phyloP scores from a whole-genome alignment of 75 land plant genomes.

The Isoetes taiwanensis region DNA sequence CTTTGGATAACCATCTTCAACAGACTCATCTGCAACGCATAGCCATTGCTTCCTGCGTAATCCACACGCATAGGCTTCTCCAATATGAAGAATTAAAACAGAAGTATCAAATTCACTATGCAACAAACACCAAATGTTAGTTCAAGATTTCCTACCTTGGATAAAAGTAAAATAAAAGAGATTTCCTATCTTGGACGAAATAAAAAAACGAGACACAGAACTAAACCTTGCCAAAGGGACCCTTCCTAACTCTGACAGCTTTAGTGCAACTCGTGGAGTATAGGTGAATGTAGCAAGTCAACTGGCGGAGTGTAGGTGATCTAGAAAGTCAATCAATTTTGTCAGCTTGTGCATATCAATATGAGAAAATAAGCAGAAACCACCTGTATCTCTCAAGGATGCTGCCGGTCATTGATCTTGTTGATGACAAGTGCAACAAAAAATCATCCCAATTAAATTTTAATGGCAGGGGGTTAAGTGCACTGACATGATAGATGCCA shows the following conservation, averaged over 20 bases:
- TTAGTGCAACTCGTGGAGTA: slow-evolving; percentile 35
- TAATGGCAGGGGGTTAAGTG: slow-evolving; percentile 25
- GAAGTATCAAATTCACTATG: slow-evolving; percentile 71
- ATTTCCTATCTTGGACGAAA: too few relatives aligned
- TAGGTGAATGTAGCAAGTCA: too few relatives aligned
- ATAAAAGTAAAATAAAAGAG: too few relatives aligned
- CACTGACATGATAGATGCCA: slow-evolving; percentile 33
- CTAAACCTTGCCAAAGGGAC: slow-evolving; percentile 47
- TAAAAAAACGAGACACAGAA: too few relatives aligned
- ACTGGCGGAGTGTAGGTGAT: too few relatives aligned
- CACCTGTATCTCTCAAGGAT: slow-evolving; percentile 11
- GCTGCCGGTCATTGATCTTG: slow-evolving; percentile 30
- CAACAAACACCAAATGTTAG: too few relatives aligned
- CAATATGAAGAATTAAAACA: slow-evolving; percentile 47
- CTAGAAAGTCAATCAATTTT: slow-evolving; percentile 10
- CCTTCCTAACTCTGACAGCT: slow-evolving; percentile 37
- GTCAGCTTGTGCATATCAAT: neutral
- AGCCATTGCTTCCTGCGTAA: slow-evolving; percentile 60
- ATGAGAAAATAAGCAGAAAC: neutral
- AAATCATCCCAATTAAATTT: neutral
- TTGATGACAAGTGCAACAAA: slow-evolving; percentile 29
- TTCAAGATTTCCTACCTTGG: too few relatives aligned
- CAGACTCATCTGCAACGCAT: slow-evolving; percentile 53
- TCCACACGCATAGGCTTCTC: slow-evolving; percentile 37
- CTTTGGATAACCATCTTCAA: slow-evolving; percentile 8